Evolutionary conservation across 2,329 filamentous ascomycete genomes (phyloP), one percentile per base, ranked within the genome.

Genomic region (Calonectria henricotiae): DNA sequence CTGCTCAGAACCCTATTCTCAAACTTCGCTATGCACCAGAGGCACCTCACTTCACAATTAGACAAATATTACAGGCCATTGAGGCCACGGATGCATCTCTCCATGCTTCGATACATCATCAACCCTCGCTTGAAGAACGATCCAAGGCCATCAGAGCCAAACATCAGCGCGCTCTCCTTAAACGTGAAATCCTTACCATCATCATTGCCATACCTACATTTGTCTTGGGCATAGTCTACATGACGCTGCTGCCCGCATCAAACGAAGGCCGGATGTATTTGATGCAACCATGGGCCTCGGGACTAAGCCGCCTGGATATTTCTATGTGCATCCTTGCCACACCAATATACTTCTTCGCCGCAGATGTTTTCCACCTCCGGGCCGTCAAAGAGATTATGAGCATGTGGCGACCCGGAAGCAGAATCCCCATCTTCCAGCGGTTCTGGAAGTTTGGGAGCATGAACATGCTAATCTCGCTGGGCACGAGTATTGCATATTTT

Each of bases 391-490:
- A 98, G 77, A 84, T 98, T 13, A 86, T 87, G 71, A 87, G 91
- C 0, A 85, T 98, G 72, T 98, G 95, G 95, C 88, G 92, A 25
- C 90, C 85, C 2, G 89, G 90, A 32, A 97, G 94, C 79, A 89
- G 88, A 43, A 92, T 92, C 1, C 93, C 94, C 0, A 80, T 97
- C 4, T 76, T 93, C 17, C 89, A 92, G 75, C 88, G 95, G 15
- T 95, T 98, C 78, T 94, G 95, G 80, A 91, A 93, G n/a, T 98
- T 98, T 78, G 95, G 95, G 9, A 98, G 95, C 84, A 98, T 98
- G 95, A 97, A 97, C 79, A 92, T 97, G 85, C 88, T 98, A 70
- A 95, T 98, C 82, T 96, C 93, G 8, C 87, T 97, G 2, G 95
- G 95, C 6, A 97, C 95, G 0, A 92, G 90, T 2, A 94, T 98